Evolutionary conservation across 495 filamentous ascomycete genomes (phyloP).

Genomic region (Aspergillus olivimuriae): DNA sequence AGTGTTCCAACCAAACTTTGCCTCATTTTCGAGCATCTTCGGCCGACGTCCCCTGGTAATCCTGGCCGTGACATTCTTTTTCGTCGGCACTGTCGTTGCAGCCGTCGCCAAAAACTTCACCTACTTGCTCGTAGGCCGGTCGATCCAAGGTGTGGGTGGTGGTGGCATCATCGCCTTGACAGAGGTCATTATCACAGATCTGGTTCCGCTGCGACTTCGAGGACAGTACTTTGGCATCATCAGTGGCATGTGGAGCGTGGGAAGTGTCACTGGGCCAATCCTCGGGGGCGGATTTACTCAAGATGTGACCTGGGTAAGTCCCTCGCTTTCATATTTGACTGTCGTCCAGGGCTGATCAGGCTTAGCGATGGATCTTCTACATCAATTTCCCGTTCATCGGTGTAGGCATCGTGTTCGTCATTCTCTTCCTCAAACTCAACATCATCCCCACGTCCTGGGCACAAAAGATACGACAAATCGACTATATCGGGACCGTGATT

Average conservation of each 20-base stretch:
- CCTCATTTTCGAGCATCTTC: conserved; percentile 44
- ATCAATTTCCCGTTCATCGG: conserved; percentile 57
- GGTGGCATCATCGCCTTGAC: conserved; percentile 28
- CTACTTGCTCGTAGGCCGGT: conserved; percentile 26
- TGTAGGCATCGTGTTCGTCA: conserved; percentile 39
- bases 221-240: conserved; percentile 27
- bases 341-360: not conserved
- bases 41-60: conserved; percentile 44
- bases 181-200: conserved; percentile 31
- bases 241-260: conserved; percentile 17
- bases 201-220: conserved; percentile 33
- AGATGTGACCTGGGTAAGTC: conserved; percentile 31
- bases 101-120: conserved; percentile 25
- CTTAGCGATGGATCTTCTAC: conserved; percentile 57
- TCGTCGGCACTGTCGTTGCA: conserved; percentile 38
- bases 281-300: conserved; percentile 26
- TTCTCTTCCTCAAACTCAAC: conserved; percentile 36
- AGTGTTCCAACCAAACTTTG: conserved; percentile 34
- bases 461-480: conserved; percentile 36
- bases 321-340: too few species aligned
- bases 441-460: conserved; percentile 13
- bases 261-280: conserved; percentile 28
- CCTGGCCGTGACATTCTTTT: conserved; percentile 30
- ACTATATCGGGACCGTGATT: conserved; percentile 48
- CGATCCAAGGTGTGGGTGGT: conserved; percentile 29